These are phyloP conservation scores for Komagataea norvegica DNA, from an alignment of 1,139 yeast genomes.

Conservation along the genomic window DNA sequence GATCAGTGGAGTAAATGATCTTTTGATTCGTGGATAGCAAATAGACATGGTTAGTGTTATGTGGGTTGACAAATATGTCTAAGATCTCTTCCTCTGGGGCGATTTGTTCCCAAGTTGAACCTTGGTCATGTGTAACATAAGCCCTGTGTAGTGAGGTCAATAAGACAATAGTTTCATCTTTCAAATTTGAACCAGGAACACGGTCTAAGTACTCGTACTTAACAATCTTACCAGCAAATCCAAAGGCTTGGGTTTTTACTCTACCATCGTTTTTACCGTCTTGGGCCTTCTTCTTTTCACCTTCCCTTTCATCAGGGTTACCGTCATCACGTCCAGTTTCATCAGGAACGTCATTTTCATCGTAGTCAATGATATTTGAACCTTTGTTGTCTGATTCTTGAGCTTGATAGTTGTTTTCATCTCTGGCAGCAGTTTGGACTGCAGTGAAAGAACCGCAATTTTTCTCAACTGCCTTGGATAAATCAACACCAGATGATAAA, in stretches of 20 bases:
- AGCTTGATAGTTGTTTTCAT: conserved; percentile 26
- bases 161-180: conserved; percentile 45
- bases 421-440: conserved; percentile 39
- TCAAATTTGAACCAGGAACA: conserved; percentile 33
- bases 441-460: conserved; percentile 12
- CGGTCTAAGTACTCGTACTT: conserved; percentile 46
- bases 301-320: conserved; percentile 38
- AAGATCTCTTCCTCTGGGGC: conserved; percentile 46
- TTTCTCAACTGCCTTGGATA: conserved; percentile 10
- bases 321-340: conserved; percentile 28
- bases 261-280: conserved; percentile 34
- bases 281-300: conserved; percentile 28
- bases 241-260: conserved; percentile 30
- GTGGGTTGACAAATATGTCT: conserved; percentile 57
- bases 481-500: conserved; percentile 12
- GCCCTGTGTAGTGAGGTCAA: conserved; percentile 39
- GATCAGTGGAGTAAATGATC: conserved; percentile 59
- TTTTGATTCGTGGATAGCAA: conserved; percentile 49
- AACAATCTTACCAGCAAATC: conserved; percentile 40
- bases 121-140: conserved; percentile 71
- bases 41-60: conserved; percentile 59
- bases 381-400: conserved; percentile 11
- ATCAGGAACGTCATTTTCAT: conserved; percentile 36
- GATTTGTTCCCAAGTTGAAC: conserved; percentile 53
- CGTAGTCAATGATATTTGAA: conserved; percentile 20